Conservation (phyloP, 148 eudicot species). For the Rhododendron ferrugineum region DNA sequence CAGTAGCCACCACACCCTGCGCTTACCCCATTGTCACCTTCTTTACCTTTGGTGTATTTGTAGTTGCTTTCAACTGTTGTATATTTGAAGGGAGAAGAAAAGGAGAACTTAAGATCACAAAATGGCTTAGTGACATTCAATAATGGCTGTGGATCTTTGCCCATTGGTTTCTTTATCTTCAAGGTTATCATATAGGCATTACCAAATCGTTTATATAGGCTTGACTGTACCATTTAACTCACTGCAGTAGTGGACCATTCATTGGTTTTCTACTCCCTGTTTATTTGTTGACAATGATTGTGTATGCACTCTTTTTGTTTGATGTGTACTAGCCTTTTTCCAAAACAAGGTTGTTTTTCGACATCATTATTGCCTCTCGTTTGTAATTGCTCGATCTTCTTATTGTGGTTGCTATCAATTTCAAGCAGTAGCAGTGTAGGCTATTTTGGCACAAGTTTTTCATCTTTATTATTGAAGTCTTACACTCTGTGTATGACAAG, state of each 20-base stretch:
- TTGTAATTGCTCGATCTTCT: neutral
- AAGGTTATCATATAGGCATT: neutral
- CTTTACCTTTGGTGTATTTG: neutral
- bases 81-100: too few species aligned
- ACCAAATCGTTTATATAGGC: too few species aligned
- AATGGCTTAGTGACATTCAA: too few species aligned
- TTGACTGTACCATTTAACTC: too few species aligned
- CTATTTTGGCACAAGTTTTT: neutral
- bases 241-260: neutral
- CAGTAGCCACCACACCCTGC: neutral
- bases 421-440: neutral
- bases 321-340: neutral
- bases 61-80: too few species aligned
- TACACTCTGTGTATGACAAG: neutral
- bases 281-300: neutral
- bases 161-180: neutral
- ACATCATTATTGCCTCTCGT: neutral
- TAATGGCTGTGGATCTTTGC: too few species aligned
- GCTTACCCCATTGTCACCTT: neutral
- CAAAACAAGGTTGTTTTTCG: neutral
- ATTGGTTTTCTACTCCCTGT: neutral
- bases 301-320: neutral
- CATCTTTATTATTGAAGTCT: neutral
- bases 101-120: too few species aligned
- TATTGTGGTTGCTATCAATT: neutral